Base-by-base conservation (phyloP, 352 stramenopile genomes). In the Phytophthora macrochlamydospora region DNA sequence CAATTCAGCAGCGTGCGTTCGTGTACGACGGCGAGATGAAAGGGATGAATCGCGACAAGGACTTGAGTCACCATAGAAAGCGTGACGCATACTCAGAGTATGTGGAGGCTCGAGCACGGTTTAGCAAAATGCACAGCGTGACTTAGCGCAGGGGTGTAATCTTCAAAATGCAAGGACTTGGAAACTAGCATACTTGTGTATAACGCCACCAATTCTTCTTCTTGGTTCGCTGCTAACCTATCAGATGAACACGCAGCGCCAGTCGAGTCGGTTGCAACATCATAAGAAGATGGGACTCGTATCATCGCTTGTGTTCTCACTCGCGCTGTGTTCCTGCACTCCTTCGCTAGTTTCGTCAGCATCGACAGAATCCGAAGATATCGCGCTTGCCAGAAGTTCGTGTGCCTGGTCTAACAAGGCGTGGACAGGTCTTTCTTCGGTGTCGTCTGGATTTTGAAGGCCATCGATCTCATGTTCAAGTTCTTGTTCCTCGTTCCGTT, bases 111-210 rank as follows among this genome's bases (percentile, higher is more conserved):
- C 81, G 86, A 46, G 88, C 86, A 31, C 83, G 88, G 14, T 95
- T 95, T 73, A 94, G 86, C 65, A 95, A 95, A 67, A 94, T 95
- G 86, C 88, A 95, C 69, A 94, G 86, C 53, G 88, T 95, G 18
- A 94, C 81, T 24, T 95, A 60, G 37, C 33, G 7, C 18, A 9
- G 45, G 14, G 28, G 24, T 7, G 5, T 6, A 48, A 28, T 14
- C n/a, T n/a, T 14, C 4, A 14, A 48, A 14, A 24, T 48, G 42
- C 5, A 48, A 14, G 12, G 8, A 29, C 14, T 6, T 40, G 24
- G 38, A 44, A 35, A 51, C 18, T 5, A 24, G 38, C 64, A 30
- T 51, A 45, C 30, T 33, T 37, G 38, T 30, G 35, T 67, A 4
- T 37, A 62, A 55, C 55, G 51, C 46, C 37, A 48, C 7, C 18